phyloP scores from a whole-genome alignment of 768 basidiomycete species.

The Lentinula raphanica region DNA sequence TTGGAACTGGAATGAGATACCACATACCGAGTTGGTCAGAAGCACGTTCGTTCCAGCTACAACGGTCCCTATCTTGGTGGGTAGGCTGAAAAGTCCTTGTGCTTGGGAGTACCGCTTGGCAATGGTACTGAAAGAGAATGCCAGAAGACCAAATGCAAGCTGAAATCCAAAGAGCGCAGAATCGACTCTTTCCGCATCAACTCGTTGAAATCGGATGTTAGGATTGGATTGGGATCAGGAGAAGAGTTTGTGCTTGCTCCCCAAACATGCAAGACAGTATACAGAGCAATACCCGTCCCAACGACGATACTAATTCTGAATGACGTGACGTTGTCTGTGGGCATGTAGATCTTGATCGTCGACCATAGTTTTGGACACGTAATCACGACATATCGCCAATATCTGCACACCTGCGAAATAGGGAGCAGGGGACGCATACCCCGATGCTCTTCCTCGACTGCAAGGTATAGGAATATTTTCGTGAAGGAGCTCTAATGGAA shows the following conservation, averaged over 20 bases:
- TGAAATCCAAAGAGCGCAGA: slow-evolving; percentile 31
- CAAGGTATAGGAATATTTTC: slow-evolving; percentile 1
- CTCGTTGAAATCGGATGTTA: slow-evolving; percentile 32
- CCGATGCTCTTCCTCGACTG: background rate
- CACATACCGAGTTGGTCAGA: slow-evolving; percentile 18
- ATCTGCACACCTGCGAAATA: background rate
- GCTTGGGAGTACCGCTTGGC: slow-evolving; percentile 5
- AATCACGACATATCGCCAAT: background rate
- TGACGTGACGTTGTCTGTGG: slow-evolving; percentile 19
- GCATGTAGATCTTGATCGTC: background rate
- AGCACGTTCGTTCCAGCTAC: slow-evolving; percentile 80
- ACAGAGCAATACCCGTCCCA: slow-evolving; percentile 60
- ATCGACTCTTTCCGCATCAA: slow-evolving; percentile 25
- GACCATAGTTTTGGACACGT: slow-evolving; percentile 1
- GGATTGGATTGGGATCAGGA: background rate
- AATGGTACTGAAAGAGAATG: slow-evolving; percentile 49
- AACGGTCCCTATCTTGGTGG: slow-evolving; percentile 76
- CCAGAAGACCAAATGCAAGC: slow-evolving; percentile 16
- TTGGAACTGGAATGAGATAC: slow-evolving; percentile 54
- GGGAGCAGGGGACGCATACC: background rate
- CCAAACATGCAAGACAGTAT: slow-evolving; percentile 75
- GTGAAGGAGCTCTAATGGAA: background rate
- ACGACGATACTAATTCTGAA: slow-evolving; percentile 22
- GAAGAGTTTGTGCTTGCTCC: slow-evolving; percentile 35
- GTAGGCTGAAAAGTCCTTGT: slow-evolving; percentile 72